A percentile compares a stretch with the other conserved stretches of the same genome.
phyloP scores from a whole-genome alignment of 1,284 basidiomycete species.

The Schizophyllum commune region DNA sequence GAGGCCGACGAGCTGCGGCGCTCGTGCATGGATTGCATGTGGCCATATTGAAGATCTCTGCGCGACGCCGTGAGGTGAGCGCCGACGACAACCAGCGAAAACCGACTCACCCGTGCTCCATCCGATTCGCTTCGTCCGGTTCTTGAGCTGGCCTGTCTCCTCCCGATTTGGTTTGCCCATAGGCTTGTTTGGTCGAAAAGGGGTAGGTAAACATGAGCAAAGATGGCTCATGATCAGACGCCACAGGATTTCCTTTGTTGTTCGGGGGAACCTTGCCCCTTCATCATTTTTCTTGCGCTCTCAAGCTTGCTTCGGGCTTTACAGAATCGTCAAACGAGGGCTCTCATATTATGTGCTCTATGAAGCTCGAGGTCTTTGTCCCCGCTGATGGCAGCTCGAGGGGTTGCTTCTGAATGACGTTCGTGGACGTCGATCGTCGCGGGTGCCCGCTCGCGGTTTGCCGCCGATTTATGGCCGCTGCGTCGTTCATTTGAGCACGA shows the following conservation, averaged over 20 bases:
- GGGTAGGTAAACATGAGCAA: not conserved
- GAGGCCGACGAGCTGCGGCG: constrained; percentile 14
- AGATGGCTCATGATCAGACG: not conserved
- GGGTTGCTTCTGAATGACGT: too few relatives aligned
- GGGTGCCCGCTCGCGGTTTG: too few relatives aligned
- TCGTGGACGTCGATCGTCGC: too few relatives aligned
- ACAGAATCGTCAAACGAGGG: too few relatives aligned
- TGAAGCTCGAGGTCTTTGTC: too few relatives aligned
- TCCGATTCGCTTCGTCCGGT: not conserved
- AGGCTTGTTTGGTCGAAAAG: not conserved
- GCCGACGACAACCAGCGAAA: not conserved
- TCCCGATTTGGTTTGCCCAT: not conserved
- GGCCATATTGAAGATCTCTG: not conserved
- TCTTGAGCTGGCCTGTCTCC: not conserved
- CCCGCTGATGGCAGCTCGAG: too few relatives aligned
- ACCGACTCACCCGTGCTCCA: not conserved
- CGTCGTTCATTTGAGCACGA: not conserved
- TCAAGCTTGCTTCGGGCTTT: too few relatives aligned
- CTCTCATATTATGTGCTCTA: too few relatives aligned
- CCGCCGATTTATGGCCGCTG: not conserved
- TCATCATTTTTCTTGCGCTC: too few relatives aligned
- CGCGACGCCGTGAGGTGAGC: not conserved
- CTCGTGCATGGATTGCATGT: constrained; percentile 17
- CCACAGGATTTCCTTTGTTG: too few relatives aligned
- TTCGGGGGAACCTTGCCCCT: too few relatives aligned